Evolutionary conservation across 495 filamentous ascomycete species (phyloP).

Genomic region (Penicillium cinerascens): DNA sequence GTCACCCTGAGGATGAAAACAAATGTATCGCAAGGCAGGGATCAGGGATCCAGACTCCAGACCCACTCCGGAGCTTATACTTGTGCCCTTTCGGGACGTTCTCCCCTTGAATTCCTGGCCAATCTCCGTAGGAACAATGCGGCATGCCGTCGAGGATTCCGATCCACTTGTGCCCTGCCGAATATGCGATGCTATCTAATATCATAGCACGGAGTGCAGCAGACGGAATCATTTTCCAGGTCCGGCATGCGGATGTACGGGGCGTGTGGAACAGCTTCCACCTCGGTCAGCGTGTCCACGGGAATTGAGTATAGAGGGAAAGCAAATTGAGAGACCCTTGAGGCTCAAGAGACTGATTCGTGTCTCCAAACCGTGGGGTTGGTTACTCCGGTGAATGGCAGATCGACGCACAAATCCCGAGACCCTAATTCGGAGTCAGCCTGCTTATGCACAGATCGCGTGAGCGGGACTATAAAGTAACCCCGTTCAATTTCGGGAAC

Average conservation of each 20-base stretch:
- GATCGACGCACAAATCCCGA: neutral
- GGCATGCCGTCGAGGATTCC: constrained; percentile 18
- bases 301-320: neutral
- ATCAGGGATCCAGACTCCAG: neutral
- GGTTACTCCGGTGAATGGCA: neutral
- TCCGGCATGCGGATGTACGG: too few relatives aligned
- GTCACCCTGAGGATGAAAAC: neutral
- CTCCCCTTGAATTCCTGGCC: neutral
- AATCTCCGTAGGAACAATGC: constrained; percentile 14
- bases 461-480: neutral
- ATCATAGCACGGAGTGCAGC: neutral
- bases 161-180: constrained; percentile 11
- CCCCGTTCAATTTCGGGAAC: neutral
- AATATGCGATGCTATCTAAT: neutral
- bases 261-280: too few relatives aligned
- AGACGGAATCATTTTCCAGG: neutral
- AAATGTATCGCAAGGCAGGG: neutral
- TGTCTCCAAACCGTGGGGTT: neutral
- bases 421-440: neutral
- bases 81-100: neutral
- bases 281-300: too few relatives aligned
- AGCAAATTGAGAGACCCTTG: neutral
- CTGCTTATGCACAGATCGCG: constrained; percentile 6
- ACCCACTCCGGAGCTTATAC: neutral
- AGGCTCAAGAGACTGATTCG: neutral